Conservation (phyloP, 345 rosid genomes). For the Abelmoschus esculentus region DNA sequence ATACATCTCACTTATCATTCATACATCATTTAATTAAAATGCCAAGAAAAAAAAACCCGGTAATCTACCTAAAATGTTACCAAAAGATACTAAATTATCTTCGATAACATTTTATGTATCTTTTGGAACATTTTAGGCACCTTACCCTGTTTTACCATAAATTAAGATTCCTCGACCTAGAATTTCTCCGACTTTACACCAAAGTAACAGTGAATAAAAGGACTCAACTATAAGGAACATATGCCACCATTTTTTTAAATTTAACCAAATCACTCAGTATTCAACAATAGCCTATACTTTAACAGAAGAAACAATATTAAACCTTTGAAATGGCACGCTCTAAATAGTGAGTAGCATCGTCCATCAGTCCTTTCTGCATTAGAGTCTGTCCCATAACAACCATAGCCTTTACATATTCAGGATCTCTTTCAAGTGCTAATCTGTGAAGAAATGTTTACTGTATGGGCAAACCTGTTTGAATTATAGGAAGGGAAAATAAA, state of each 20-base stretch:
- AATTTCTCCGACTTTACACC: background rate
- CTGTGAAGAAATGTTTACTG: conserved; percentile 28
- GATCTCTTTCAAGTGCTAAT: conserved; percentile 70
- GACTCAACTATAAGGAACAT: background rate
- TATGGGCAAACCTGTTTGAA: background rate
- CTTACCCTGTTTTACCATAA: too few species aligned
- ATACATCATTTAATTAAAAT: background rate
- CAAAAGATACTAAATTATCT: too few species aligned
- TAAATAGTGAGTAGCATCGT: conserved; percentile 54
- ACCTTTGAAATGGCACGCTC: conserved; percentile 79
- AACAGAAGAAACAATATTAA: background rate
- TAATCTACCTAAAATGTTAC: too few species aligned
- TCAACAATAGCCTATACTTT: background rate
- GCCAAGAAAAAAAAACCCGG: background rate
- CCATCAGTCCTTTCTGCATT: conserved; percentile 41
- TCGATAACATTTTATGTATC: too few species aligned
- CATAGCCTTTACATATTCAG: conserved; percentile 49
- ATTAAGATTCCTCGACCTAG: too few species aligned
- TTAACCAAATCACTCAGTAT: background rate
- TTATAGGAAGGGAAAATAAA: background rate
- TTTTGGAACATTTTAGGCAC: too few species aligned
- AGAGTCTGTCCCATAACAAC: conserved; percentile 68
- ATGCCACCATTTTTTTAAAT: background rate
- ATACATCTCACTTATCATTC: background rate
- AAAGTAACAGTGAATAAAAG: background rate